phyloP scores from a whole-genome alignment of 2,329 filamentous ascomycete species.

The Apiospora malaysiana region DNA sequence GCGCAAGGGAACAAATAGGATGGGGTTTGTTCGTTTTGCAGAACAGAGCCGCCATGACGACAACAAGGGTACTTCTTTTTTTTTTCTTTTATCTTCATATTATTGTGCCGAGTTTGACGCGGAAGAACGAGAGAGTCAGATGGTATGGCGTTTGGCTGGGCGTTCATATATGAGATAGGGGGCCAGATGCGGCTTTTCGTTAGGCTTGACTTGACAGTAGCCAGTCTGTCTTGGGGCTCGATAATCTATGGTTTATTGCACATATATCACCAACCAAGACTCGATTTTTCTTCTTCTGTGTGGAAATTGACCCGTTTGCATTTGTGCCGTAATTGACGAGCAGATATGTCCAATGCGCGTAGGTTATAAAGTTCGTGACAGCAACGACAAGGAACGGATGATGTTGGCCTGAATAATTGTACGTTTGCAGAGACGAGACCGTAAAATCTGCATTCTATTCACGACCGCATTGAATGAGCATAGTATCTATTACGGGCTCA shows the following conservation, averaged over 20 bases:
- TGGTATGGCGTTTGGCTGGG: slow-evolving; percentile 3
- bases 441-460: too few relatives aligned
- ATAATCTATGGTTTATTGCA: slow-evolving; percentile 8
- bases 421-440: too few relatives aligned
- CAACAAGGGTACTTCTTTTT: not conserved
- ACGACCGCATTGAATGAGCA: too few relatives aligned
- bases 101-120: not conserved
- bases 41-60: not conserved
- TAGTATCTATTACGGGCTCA: too few relatives aligned
- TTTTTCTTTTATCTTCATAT: not conserved
- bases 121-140: not conserved
- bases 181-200: not conserved
- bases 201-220: slow-evolving; percentile 9
- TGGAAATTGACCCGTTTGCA: not conserved
- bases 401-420: too few relatives aligned
- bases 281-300: not conserved
- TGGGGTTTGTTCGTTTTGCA: not conserved
- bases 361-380: too few relatives aligned
- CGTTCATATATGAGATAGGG: slow-evolving; percentile 7
- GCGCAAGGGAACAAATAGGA: not conserved
- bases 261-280: not conserved
- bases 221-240: not conserved
- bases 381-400: too few relatives aligned
- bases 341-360: too few relatives aligned
- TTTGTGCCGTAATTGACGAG: not conserved